Base-by-base conservation (phyloP, 768 basidiomycete genomes). In the Kwoniella newhampshirensis region DNA sequence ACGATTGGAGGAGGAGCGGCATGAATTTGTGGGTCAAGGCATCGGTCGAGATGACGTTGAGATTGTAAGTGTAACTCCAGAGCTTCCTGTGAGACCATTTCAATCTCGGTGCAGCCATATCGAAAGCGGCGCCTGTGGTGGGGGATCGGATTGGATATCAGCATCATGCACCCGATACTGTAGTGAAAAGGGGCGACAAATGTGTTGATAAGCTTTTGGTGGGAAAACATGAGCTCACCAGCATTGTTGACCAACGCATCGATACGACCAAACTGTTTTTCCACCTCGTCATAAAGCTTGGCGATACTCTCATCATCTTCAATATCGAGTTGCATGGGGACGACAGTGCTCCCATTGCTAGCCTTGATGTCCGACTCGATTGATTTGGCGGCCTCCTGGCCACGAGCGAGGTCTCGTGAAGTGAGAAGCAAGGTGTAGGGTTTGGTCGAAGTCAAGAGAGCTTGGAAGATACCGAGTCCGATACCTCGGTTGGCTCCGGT, bases 401-500 rank as follows among this genome's bases (percentile, higher is more conserved):
- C 32, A 13, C 32, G 32, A 23, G 39, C 20, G 17, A 59, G 37
- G 7, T 51, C 27, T 32, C 66, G 63, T 25, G 56, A 54, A 30
- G 51, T 54, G 25, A 64, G 30, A 42, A 64, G 36, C 45, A 67
- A 40, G 2, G 46, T 44, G 35, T 50, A 57, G 8, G 36, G 0
- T n/a, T 47, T 42, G 18, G 25, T 26, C 27, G 51, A 46, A 18
- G 54, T 23, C 7, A 68, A 45, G 9, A 68, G 51, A 11, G 63
- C 60, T 32, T 61, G 54, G 47, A 51, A 54, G 15, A 46, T 63
- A 11, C 43, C 64, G 37, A 43, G 59, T 25, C 64, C 64, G 25
- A 69, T 59, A 30, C 64, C 64, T 4, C 55, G 51, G 47, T 63
- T 66, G 9, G 42, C 58, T 18, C 67, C 64, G 13, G 64, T 66